A percentile compares a stretch with the other conserved stretches of the same genome.
Evolutionary conservation across 2,329 filamentous ascomycete species (phyloP).

Genomic region (Cytospora mali): DNA sequence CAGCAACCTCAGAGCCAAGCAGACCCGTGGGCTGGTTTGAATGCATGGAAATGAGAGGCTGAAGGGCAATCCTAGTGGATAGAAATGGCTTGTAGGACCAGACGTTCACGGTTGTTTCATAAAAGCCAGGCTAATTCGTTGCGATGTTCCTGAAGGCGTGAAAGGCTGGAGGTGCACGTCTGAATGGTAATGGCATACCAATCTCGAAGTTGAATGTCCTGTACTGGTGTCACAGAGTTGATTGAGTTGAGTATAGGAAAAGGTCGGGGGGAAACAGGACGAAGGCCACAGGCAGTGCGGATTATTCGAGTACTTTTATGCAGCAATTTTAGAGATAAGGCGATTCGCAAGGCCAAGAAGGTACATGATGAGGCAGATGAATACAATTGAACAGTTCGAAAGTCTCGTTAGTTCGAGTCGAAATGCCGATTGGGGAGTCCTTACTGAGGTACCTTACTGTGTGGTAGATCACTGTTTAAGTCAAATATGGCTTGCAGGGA

Average conservation of each 20-base stretch:
- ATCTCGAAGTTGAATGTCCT: too few species aligned
- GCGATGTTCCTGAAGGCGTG: too few species aligned
- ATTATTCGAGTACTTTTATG: not conserved
- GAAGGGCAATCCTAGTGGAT: not conserved
- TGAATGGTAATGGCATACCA: too few species aligned
- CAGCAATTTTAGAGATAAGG: not conserved
- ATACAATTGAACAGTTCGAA: not conserved
- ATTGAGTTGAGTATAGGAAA: not conserved
- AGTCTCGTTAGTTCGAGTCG: too few species aligned
- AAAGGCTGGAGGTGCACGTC: too few species aligned
- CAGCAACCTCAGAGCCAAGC: conserved; percentile 36
- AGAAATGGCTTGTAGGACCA: not conserved
- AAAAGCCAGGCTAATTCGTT: not conserved
- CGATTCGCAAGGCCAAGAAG: not conserved
- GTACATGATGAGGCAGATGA: not conserved
- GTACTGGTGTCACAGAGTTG: too few species aligned
- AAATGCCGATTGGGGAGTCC: too few species aligned
- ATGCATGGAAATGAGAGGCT: conserved; percentile 62
- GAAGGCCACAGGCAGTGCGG: not conserved
- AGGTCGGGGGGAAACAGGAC: not conserved
- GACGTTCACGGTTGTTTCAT: not conserved
- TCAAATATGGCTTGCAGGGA: conserved; percentile 10
- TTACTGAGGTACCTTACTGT: too few species aligned
- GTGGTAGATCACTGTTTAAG: not conserved
- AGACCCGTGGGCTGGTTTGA: conserved; percentile 73